These are phyloP conservation scores for Sporisorium graminicola DNA, from an alignment of 1,284 basidiomycete species.

Conservation along the genomic window DNA sequence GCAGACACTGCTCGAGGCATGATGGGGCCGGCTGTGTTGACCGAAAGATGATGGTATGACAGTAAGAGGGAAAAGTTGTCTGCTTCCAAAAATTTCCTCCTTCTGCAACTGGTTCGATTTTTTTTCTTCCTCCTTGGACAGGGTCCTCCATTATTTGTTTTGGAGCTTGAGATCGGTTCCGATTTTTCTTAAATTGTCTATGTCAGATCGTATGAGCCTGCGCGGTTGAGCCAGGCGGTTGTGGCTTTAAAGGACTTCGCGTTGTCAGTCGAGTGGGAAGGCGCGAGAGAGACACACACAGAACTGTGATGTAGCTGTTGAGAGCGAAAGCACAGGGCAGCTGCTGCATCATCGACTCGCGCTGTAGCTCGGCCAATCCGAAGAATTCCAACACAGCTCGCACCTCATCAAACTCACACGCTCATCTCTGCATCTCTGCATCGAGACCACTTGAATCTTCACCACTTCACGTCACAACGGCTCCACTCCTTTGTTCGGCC, in stretches of 20 bases:
- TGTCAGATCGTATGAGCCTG: neutral
- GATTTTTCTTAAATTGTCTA: neutral
- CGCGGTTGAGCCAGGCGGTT: slow-evolving; percentile 28
- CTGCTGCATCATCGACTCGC: neutral
- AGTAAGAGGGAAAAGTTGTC: neutral
- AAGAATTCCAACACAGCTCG: slow-evolving; percentile 21
- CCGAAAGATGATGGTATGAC: slow-evolving; percentile 12
- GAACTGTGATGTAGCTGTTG: slow-evolving; percentile 15
- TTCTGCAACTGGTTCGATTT: neutral
- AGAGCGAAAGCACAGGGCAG: slow-evolving; percentile 12
- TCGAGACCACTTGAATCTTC: no score
- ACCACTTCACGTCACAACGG: neutral
- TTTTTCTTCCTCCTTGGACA: slow-evolving; percentile 1
- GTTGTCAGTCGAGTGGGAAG: neutral
- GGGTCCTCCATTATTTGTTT: neutral
- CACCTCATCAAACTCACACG: slow-evolving; percentile 2
- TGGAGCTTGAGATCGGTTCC: neutral
- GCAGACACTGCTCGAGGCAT: slow-evolving; percentile 94
- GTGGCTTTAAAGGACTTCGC: no score
- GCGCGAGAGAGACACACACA: neutral
- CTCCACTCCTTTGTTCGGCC: neutral
- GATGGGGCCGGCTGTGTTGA: slow-evolving; percentile 11
- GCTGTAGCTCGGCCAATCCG: slow-evolving; percentile 18
- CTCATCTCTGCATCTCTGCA: neutral
- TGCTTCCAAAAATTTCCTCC: slow-evolving; percentile 26